phyloP scores from a whole-genome alignment of 495 filamentous ascomycete genomes.

The Paragyromitra xinjiangensis region DNA sequence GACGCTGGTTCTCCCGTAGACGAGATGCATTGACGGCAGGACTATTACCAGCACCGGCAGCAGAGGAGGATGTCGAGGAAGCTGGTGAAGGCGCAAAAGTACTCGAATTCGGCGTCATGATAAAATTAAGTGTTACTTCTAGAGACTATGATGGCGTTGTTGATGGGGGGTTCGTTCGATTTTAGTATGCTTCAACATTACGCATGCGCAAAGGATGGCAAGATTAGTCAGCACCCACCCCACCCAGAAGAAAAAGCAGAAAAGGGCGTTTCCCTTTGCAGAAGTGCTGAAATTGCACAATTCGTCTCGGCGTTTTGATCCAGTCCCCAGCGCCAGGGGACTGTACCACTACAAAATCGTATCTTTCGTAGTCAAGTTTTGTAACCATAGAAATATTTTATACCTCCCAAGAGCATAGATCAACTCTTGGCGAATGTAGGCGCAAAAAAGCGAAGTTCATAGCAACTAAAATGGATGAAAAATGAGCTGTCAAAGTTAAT shows the following conservation, averaged over 20 bases:
- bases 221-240: constrained; percentile 29
- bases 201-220: not conserved
- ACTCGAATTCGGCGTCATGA: constrained; percentile 40
- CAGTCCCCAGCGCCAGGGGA: not conserved
- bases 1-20: constrained; percentile 82
- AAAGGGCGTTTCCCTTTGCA: constrained; percentile 3
- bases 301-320: constrained; percentile 16
- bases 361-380: not conserved
- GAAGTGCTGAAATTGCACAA: constrained; percentile 1
- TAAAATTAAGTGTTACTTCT: constrained; percentile 24
- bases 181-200: constrained; percentile 18
- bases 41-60: constrained; percentile 20
- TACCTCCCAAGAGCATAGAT: not conserved
- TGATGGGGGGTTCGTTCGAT: constrained; percentile 24
- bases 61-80: constrained; percentile 39
- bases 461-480: constrained; percentile 32
- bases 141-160: constrained; percentile 32
- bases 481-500: constrained; percentile 6
- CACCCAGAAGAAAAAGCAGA: constrained; percentile 7
- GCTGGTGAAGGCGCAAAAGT: constrained; percentile 43
- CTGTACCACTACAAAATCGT: constrained; percentile 13
- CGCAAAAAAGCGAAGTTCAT: constrained; percentile 24
- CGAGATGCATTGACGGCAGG: constrained; percentile 59
- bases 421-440: not conserved
- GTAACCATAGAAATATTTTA: constrained; percentile 11